Percentiles rank a stretch among this genome's conserved stretches.
Evolutionary conservation across 805 yeast species (phyloP).

Genomic region (Wickerhamomyces xylosicus): DNA sequence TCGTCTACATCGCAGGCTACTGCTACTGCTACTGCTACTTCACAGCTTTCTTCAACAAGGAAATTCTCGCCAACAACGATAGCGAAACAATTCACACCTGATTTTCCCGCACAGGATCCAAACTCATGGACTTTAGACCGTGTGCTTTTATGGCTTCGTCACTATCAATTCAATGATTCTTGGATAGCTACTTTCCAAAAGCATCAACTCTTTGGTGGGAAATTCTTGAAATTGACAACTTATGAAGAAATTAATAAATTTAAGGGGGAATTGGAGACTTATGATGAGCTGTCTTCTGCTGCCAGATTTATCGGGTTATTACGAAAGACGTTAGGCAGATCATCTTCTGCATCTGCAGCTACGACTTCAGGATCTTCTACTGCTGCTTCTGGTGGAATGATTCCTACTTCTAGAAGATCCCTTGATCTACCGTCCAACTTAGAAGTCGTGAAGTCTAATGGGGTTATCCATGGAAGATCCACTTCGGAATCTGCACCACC

Average conservation of each 20-base stretch:
- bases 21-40: slow-evolving; percentile 1
- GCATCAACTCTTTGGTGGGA: slow-evolving; percentile 47
- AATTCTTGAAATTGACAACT: slow-evolving; percentile 57
- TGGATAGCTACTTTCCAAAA: slow-evolving; percentile 63
- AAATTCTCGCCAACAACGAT: slow-evolving; percentile 15
- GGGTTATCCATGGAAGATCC: slow-evolving; percentile 12
- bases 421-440: slow-evolving; percentile 8
- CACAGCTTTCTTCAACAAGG: slow-evolving; percentile 4
- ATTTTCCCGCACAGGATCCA: slow-evolving; percentile 32
- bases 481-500: slow-evolving; percentile 20
- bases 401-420: not conserved
- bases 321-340: slow-evolving; percentile 29
- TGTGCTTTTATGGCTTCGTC: slow-evolving; percentile 57
- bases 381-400: too few species aligned
- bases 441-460: slow-evolving; percentile 5
- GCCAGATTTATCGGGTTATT: slow-evolving; percentile 45
- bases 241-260: slow-evolving; percentile 45
- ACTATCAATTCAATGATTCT: slow-evolving; percentile 55
- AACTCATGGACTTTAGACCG: slow-evolving; percentile 65
- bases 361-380: too few species aligned
- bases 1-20: not conserved
- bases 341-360: not conserved
- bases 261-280: slow-evolving; percentile 29
- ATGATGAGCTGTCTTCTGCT: slow-evolving; percentile 38
- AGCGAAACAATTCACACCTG: slow-evolving; percentile 30